Percentiles rank a stretch among this genome's conserved stretches.
phyloP scores from a whole-genome alignment of 2,329 filamentous ascomycete species.

The Neonectria magnoliae region DNA sequence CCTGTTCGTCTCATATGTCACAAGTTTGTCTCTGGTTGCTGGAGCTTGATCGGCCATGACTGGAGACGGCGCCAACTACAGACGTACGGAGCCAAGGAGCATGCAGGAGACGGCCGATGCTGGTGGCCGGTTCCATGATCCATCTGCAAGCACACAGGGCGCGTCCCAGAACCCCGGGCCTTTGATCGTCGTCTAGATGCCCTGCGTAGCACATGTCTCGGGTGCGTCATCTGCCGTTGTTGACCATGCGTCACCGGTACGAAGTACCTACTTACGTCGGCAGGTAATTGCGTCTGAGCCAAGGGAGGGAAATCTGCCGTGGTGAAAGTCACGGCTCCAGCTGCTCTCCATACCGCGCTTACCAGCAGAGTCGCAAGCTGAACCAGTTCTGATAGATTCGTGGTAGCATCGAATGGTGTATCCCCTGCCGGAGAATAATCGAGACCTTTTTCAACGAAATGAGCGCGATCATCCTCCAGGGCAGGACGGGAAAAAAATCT shows the following conservation, averaged over 20 bases:
- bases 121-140: slow-evolving; percentile 29
- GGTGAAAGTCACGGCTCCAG: neutral
- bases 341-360: neutral
- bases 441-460: slow-evolving; percentile 23
- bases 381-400: slow-evolving; percentile 19
- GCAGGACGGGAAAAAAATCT: slow-evolving; percentile 27
- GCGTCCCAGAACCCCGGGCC: slow-evolving; percentile 41
- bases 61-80: slow-evolving; percentile 20
- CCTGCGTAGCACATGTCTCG: slow-evolving; percentile 36
- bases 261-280: too few relatives aligned
- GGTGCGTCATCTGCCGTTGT: slow-evolving; percentile 30
- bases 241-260: slow-evolving; percentile 20
- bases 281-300: too few relatives aligned
- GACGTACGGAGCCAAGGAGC: neutral
- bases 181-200: slow-evolving; percentile 22
- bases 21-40: slow-evolving; percentile 7
- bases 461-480: slow-evolving; percentile 21
- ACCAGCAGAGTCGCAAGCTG: slow-evolving; percentile 13
- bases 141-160: slow-evolving; percentile 36
- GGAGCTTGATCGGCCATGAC: slow-evolving; percentile 6
- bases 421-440: slow-evolving; percentile 26
- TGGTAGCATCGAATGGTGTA: slow-evolving; percentile 18
- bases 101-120: slow-evolving; percentile 30
- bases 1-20: slow-evolving; percentile 22
- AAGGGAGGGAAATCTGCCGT: neutral